Evolutionary conservation across 2,329 filamentous ascomycete genomes (phyloP).

Genomic region (Hypoxylon sp.): DNA sequence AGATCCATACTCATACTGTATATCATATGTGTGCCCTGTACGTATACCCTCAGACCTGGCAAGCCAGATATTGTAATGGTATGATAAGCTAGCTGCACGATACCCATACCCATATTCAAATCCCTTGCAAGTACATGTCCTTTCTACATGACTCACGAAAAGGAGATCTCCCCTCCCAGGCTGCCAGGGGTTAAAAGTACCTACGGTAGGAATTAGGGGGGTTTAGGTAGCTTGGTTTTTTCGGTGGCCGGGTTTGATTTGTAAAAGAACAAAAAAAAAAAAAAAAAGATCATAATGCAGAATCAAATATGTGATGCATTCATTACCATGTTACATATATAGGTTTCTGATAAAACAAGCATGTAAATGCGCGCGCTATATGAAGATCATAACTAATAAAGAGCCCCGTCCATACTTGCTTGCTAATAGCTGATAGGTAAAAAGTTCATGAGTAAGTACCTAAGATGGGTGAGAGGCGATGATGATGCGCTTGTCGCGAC

Average conservation of each 20-base stretch:
- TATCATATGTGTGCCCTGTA: neutral
- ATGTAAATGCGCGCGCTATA: neutral
- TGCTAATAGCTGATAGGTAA: neutral
- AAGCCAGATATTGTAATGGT: constrained; percentile 35
- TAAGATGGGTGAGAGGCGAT: constrained; percentile 1
- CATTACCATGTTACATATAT: neutral
- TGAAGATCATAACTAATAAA: constrained; percentile 1
- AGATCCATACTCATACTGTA: constrained; percentile 1
- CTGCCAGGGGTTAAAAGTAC: too few species aligned
- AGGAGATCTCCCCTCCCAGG: constrained; percentile 30
- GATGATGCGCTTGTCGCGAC: constrained; percentile 17
- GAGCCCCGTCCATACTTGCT: too few species aligned
- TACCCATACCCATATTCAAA: constrained; percentile 38
- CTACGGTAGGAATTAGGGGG: too few species aligned
- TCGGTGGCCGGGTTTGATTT: constrained; percentile 1
- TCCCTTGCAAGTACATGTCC: constrained; percentile 35
- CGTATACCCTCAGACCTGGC: neutral
- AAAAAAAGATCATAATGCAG: neutral
- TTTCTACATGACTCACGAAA: constrained; percentile 32
- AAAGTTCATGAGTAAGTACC: too few species aligned
- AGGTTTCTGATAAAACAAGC: too few species aligned
- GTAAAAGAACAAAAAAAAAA: neutral
- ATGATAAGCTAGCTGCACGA: constrained; percentile 41
- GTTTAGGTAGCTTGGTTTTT: neutral
- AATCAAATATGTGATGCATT: too few species aligned